Base-by-base conservation (phyloP, 129 eudicot genomes). In the Chrysanthemum makinoi region DNA sequence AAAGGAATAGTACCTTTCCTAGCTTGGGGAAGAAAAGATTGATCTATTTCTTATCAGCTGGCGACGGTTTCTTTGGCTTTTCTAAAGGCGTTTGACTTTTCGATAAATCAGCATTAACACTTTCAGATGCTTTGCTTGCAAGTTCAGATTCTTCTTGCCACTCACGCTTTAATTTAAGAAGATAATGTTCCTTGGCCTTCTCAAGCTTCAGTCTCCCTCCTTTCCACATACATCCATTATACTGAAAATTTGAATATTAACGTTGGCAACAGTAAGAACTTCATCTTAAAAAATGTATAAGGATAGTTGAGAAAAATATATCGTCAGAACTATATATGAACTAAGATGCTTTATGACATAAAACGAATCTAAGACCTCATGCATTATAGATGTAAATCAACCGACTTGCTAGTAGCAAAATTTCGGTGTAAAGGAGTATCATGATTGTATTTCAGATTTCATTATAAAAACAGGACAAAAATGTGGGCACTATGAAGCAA, bases 171-270 rank as follows among this genome's bases (percentile, higher is more conserved):
- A 95, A 59, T 56, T 86, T 87, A 58, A 67, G 55, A 81, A 84
- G 86, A 81, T 87, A 95, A 73, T 90, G 94, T 60, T 90, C 96
- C 68, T 83, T 95, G 49, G 99, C 97, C 82, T 88, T 95, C 87
- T 95, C 99, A 44, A 95, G 91, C 61, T 77, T 83, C 65, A 95
- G 76, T 64, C 77, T 90, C 72, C 97, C 97, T 62, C 99, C 97
- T 72, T 90, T 95, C 99, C 99, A 95, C 88, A 79, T 68, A 75
- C 99, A 95, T 58, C 99, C 99, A 84, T 90, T 95, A 67, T 95
- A 95, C 99, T 95, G 85, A 24, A 72, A 22, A 6, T 7, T 7
- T 39, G 46, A 39, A 39, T 1, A 39, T 7, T 39, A 39, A 0
- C 46, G 7, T 39, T 8, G 46, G 46, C 46, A 7, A 8, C 46